These are phyloP conservation scores for Saccharomycopsis fodiens DNA, from an alignment of 805 yeast genomes.

Conservation along the genomic window DNA sequence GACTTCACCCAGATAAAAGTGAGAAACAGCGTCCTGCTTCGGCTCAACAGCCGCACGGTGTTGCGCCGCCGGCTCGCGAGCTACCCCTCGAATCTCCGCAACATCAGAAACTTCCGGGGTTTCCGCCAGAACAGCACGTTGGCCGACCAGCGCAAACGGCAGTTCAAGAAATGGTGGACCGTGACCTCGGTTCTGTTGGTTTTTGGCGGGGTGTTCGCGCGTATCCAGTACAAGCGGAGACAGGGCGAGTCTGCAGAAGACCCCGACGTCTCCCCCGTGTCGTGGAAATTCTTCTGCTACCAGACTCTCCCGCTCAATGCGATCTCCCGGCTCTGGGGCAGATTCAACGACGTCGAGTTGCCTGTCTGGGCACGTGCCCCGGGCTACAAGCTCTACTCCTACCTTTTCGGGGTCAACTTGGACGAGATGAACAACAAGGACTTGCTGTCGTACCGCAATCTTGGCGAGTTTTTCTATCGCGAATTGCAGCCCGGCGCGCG, in stretches of 20 bases:
- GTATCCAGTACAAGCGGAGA: constrained; percentile 31
- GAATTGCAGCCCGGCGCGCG: constrained; percentile 53
- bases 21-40: not conserved
- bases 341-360: constrained; percentile 68
- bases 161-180: constrained; percentile 40
- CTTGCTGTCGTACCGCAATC: constrained; percentile 63
- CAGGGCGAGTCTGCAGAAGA: constrained; percentile 31
- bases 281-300: constrained; percentile 88
- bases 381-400: constrained; percentile 70
- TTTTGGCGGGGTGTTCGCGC: constrained; percentile 46
- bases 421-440: constrained; percentile 85
- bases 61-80: not conserved
- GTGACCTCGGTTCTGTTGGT: constrained; percentile 45
- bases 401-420: constrained; percentile 77
- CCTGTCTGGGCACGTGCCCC: constrained; percentile 88
- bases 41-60: not conserved
- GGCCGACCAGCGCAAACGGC: not conserved
- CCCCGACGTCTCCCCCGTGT: constrained; percentile 43
- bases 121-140: not conserved
- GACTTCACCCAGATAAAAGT: not conserved
- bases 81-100: not conserved
- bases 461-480: constrained; percentile 89
- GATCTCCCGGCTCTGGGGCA: constrained; percentile 91
- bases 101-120: not conserved
- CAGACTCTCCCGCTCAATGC: constrained; percentile 87